Base-by-base conservation (phyloP, 208 protist genomes). In the Strigomonas oncopelti region DNA sequence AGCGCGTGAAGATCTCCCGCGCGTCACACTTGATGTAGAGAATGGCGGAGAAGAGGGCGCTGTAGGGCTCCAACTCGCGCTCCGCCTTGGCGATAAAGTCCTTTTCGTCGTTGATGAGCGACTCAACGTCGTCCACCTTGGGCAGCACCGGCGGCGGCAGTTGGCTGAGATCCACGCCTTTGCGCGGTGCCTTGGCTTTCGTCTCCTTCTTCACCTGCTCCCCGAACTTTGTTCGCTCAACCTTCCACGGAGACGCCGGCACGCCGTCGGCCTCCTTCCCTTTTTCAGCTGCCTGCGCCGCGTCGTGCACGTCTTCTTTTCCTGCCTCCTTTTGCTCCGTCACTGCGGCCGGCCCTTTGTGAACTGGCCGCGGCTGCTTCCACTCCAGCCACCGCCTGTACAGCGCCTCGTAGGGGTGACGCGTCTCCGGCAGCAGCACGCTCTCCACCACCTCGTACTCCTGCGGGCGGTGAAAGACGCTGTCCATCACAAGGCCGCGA, bases 81-180 rank as follows among this genome's bases (percentile, higher is more conserved):
- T 77, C 74, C 31, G 78, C 78, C 27, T 65, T 46, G 32, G 71
- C 65, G 24, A 96, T 76, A 36, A 87, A 85, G 1, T 42, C 34
- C 51, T 68, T 65, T 63, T 94, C 88, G 16, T 59, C 56, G 14
- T 64, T 55, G 31, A 88, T 65, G 28, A 79, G 60, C 38, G 71
- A 67, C 11, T 58, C 59, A 20, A 83, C 72, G 42, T 80, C 74
- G 20, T 77, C 72, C 32, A 96, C 83, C 18, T 75, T 74, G 5
- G 91, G 91, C 31, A 96, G 75, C 45, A 81, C 84, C n/a, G 83
- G 76, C 4, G 85, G 85, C 0, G 90, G 90, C 31, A 95, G 75
- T 16, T 80, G 45, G 28, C 70, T 77, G 28, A 83, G 67, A 64
- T 91, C 87, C 25, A 85, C 83, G 29, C 74, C 81, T 57, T 85